Base-by-base conservation (phyloP, 1,284 basidiomycete species). In the Butyriboletus appendiculatus region DNA sequence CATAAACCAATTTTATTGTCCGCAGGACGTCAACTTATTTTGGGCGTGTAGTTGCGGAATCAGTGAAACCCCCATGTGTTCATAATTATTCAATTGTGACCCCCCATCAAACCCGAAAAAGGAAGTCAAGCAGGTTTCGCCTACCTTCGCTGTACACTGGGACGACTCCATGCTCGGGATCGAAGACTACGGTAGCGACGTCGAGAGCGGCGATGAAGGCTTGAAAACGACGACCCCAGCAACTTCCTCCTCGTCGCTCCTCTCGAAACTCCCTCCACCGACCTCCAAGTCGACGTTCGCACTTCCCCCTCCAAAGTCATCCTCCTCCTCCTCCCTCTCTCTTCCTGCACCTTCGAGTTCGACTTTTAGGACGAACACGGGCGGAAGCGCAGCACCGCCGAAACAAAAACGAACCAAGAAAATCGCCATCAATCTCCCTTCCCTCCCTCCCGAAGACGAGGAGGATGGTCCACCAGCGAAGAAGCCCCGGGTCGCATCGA, bases 111-210 rank as follows among this genome's bases (percentile, higher is more conserved):
- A 39, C 22, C 39, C 20, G 11, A 44, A 53, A 26, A 12, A 16
- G 35, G 37, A 39, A 22, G 26, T 40, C 3, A 24, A n/a, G 42
- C 24, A 24, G 24, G 26, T 9, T 28, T 28, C 8, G 10, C 9
- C 16, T 12, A 7, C 8, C 14, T 45, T 33, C 69, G 53, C 3
- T 12, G 1, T 32, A 32, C 30, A 12, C 30, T 12, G 11, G 3
- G 20, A 57, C 53, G 52, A 55, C 49, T 24, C 5, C 6, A 91
- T 90, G 87, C 80, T 90, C 61, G 87, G 86, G 45, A 76, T 89
- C 52, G 85, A 85, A 64, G 79, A 77, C 76, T 91, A 91, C 62
- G 86, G 86, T 56, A 90, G 86, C 69, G 86, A 79, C 67, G 81
- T 77, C 62, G 83, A 85, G 57, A 75, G 75, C 60, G 80, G 80